Evolutionary conservation across 2,329 filamentous ascomycete species (phyloP), one percentile per base, ranked within the genome.

Genomic region (Trichoderma sp.): DNA sequence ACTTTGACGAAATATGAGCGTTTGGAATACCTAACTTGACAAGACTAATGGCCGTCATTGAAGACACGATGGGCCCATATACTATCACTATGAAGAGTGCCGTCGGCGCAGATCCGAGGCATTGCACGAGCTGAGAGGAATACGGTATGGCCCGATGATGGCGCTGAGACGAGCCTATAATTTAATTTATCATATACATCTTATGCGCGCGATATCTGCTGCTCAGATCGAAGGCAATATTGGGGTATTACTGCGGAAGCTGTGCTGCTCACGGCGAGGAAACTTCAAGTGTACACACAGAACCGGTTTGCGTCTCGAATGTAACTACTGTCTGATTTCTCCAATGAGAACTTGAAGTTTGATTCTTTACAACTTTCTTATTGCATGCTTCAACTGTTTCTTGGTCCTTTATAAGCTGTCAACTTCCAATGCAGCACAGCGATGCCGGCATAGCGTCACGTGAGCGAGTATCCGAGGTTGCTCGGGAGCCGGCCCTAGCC

Each of bases 401-500:
- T 39, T 10, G 34, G 34, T 14, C 14, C 12, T 39, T 39, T 5
- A 12, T 14, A 14, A 3, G 34, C 34, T 39, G 34, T 14, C 9
- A 14, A 14, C 34, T 10, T 24, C 21, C 21, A 24, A 24, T 39
- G 34, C 34, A 39, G 34, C 34, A 39, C 10, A 39, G 34, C 57
- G 51, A 62, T 12, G 34, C 58, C 12, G 48, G 57, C 43, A 34
- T 39, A 6, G 14, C n/a, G 54, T 78, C 77, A 78, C 77, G 77
- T 78, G 77, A 72, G 60, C 52, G 58, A 60, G 63, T 71, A 71
- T 72, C 78, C 78, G 78, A 79, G 78, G 78, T 77, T 75, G 74
- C 71, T 45, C 50, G 61, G 50, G 45, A 74, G 73, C 75, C 79
- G 79, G 78, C 73, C 73, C 72, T 80, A 80, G 80, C 80, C 75